These are phyloP conservation scores for Cladosporium phlei DNA, from an alignment of 2,329 filamentous ascomycete genomes.

Conservation along the genomic window DNA sequence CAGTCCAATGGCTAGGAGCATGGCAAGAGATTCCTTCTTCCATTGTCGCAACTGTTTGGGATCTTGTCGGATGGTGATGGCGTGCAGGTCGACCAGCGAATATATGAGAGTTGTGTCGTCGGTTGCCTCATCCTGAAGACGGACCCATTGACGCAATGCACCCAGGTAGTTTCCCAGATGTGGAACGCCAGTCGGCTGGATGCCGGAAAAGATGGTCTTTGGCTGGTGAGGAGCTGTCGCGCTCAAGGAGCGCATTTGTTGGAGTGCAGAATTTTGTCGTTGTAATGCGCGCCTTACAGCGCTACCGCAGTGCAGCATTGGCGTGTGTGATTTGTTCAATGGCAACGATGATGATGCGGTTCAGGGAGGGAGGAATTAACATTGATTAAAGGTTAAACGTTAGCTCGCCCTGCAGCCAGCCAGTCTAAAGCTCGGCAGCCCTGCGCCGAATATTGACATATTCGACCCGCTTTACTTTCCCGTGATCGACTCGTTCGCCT, in stretches of 20 bases:
- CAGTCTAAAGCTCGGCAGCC: too few relatives aligned
- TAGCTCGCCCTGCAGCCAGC: too few relatives aligned
- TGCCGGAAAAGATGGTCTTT: constrained; percentile 81
- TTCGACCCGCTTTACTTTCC: too few relatives aligned
- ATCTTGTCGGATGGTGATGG: constrained; percentile 74
- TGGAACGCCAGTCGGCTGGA: constrained; percentile 90
- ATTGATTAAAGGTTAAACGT: constrained; percentile 1
- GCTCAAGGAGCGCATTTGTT: constrained; percentile 12
- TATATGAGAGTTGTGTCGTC: constrained; percentile 64
- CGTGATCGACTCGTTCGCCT: constrained; percentile 2
- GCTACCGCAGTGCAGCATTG: constrained; percentile 4
- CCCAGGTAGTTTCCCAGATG: constrained; percentile 95
- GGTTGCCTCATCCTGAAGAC: constrained; percentile 62
- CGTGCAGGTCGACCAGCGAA: constrained; percentile 89
- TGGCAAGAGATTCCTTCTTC: constrained; percentile 71
- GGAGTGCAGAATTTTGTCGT: not conserved
- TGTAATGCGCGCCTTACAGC: constrained; percentile 6
- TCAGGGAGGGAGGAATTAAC: not conserved
- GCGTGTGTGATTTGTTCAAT: too few relatives aligned
- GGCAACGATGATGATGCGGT: not conserved
- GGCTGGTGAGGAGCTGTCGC: not conserved
- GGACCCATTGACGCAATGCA: constrained; percentile 80
- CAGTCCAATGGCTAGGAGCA: constrained; percentile 77
- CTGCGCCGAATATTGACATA: too few relatives aligned
- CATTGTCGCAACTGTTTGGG: constrained; percentile 56